Conservation (phyloP, 2,329 filamentous ascomycete genomes). For the Akanthomyces dipterigenus region DNA sequence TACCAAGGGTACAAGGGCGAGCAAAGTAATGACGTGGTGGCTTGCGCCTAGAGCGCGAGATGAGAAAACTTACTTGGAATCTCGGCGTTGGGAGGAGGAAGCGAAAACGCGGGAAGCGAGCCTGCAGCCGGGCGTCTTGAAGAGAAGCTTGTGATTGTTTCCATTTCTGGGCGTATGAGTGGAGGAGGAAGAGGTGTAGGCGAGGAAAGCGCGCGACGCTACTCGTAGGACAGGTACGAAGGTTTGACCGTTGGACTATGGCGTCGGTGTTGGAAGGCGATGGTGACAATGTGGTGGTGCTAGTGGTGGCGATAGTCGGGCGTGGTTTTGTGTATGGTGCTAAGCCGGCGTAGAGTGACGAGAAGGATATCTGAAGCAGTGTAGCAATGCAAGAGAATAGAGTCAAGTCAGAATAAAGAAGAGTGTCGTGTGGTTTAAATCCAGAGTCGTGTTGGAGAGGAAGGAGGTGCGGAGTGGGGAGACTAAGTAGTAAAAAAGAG, state of each 20-base stretch:
- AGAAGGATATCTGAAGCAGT: too few relatives aligned
- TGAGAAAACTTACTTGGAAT: conserved; percentile 27
- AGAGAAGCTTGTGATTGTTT: conserved; percentile 25
- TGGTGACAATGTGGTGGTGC: too few relatives aligned
- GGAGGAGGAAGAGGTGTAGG: not conserved
- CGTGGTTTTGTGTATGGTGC: too few relatives aligned
- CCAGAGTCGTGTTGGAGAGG: not conserved
- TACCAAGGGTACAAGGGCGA: too few relatives aligned
- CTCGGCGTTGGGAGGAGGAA: conserved; percentile 29
- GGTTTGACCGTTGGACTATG: not conserved
- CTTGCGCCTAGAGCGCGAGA: too few relatives aligned
- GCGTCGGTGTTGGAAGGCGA: not conserved
- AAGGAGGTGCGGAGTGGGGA: conserved; percentile 8
- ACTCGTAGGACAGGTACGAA: not conserved
- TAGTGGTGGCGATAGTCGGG: too few relatives aligned
- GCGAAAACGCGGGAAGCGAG: conserved; percentile 28
- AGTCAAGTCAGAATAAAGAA: not conserved
- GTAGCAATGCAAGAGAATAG: too few relatives aligned
- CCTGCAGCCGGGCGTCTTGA: conserved; percentile 28
- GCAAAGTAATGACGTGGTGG: too few relatives aligned
- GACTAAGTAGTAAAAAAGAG: conserved; percentile 5
- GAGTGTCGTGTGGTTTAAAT: not conserved
- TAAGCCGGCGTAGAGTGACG: too few relatives aligned
- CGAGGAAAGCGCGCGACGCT: not conserved
- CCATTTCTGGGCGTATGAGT: conserved; percentile 19